Base-by-base conservation (phyloP, 140 eudicot species). In the Bidens hawaiensis region DNA sequence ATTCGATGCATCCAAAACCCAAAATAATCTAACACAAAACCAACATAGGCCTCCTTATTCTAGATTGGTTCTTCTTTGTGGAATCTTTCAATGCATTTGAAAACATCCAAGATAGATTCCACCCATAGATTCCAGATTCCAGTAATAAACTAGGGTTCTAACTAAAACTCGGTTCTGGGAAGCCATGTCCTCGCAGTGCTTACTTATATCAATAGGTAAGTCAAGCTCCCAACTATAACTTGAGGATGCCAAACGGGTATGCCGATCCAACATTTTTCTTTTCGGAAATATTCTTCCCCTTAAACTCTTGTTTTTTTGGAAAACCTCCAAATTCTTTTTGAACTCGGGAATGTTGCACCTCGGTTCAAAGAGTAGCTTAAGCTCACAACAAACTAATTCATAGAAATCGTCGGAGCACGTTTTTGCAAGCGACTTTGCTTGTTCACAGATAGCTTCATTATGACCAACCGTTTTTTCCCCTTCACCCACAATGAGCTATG, bases 41-140 rank as follows among this genome's bases (percentile, higher is more conserved):
- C 81, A 22, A 64, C 75, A 27, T 19, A 5, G 8, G 25, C 75
- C 2, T 40, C n/a, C 52, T 28, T 50, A 7, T 66, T 14, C 25
- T 56, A n/a, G n/a, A n/a, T 46, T 24, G 30, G 38, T 31, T 62
- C 78, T 16, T 56, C 52, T 5, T 51, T 68, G 12, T 65, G 65
- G 4, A 77, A 12, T 22, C 61, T 53, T 16, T 59, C 59, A 30
- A 85, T 78, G 69, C 45, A 64, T 25, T 61, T 30, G 0, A 80
- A 47, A 17, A 84, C 28, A 16, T 33, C 42, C 26, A 77, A 23
- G 2, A 81, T 19, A 0, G 58, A 34, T n/a, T 60, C 74, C 38
- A 70, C 80, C 83, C 81, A 80, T 10, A n/a, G n/a, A n/a, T n/a
- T n/a, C n/a, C n/a, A 26, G 3, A 49, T 78, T 64, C 96, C 96